Evolutionary conservation across 371 early-diverging fungal genomes (phyloP).

Genomic region (Apophysomyces ossiformis): DNA sequence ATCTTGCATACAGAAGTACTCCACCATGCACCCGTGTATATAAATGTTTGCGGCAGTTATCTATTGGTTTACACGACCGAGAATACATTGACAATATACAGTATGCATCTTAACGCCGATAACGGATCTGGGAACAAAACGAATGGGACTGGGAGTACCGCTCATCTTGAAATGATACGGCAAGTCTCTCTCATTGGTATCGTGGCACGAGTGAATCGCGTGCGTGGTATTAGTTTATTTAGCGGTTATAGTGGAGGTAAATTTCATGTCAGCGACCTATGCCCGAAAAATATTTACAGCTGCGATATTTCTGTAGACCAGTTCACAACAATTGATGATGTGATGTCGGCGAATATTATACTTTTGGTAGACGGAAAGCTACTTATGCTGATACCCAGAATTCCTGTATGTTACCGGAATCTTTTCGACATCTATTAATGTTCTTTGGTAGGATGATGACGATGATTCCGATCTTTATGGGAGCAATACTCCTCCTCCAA

Average conservation of each 20-base stretch:
- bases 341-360: constrained; percentile 48
- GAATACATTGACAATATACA: constrained; percentile 63
- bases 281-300: neutral
- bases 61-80: constrained; percentile 74
- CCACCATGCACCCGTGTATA: constrained; percentile 48
- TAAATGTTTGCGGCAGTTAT: constrained; percentile 61
- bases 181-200: constrained; percentile 73
- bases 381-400: constrained; percentile 47
- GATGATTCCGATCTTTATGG: constrained; percentile 31
- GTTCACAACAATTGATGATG: constrained; percentile 34
- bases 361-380: constrained; percentile 57
- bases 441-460: constrained; percentile 27
- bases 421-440: neutral
- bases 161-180: constrained; percentile 58
- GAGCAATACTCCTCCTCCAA: constrained; percentile 22
- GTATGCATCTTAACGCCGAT: constrained; percentile 17
- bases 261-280: neutral
- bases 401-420: constrained; percentile 22
- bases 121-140: constrained; percentile 15
- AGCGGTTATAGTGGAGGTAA: constrained; percentile 42
- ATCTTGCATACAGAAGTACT: constrained; percentile 60
- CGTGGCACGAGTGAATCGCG: constrained; percentile 55
- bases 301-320: constrained; percentile 31
- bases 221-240: constrained; percentile 62
- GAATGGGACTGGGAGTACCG: constrained; percentile 17